Evolutionary conservation across 768 basidiomycete genomes (phyloP).

Genomic region (Guyanaporus albipodus): DNA sequence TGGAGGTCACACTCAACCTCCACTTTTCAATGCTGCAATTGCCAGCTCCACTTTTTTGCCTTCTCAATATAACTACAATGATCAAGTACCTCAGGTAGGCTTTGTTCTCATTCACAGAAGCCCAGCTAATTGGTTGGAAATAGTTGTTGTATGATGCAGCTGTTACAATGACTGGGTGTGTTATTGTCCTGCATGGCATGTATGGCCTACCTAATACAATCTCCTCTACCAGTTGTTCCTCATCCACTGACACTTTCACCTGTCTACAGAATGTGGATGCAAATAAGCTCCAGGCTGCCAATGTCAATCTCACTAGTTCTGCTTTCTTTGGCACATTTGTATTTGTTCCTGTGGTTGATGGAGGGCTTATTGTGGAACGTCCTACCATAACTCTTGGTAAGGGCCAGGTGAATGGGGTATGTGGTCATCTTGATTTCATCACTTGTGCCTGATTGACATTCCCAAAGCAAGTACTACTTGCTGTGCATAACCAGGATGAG

Average conservation of each 20-base stretch:
- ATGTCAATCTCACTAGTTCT: constrained; percentile 27
- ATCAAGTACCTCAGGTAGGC: constrained; percentile 26
- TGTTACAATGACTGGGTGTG: constrained; percentile 11
- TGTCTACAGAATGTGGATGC: constrained; percentile 39
- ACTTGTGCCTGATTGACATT: constrained; percentile 1
- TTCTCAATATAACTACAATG: constrained; percentile 34
- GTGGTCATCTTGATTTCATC: not conserved
- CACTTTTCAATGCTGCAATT: constrained; percentile 32
- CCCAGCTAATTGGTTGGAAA: not conserved
- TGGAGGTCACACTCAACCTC: constrained; percentile 31
- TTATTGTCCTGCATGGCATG: not conserved
- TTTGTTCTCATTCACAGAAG: not conserved
- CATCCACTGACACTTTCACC: constrained; percentile 31
- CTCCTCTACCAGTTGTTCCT: constrained; percentile 32
- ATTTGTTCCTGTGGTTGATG: constrained; percentile 47
- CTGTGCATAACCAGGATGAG: constrained; percentile 31
- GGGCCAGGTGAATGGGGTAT: constrained; percentile 42
- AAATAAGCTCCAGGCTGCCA: constrained; percentile 31
- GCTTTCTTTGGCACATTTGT: constrained; percentile 39
- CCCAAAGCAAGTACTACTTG: constrained; percentile 22
- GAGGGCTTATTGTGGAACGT: constrained; percentile 40
- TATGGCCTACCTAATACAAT: constrained; percentile 2
- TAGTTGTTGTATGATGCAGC: constrained; percentile 19
- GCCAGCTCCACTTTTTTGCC: constrained; percentile 31
- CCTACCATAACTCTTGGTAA: constrained; percentile 37